These are phyloP conservation scores for Trichophaea hybrida DNA, from an alignment of 2,329 filamentous ascomycete species.

Conservation along the genomic window DNA sequence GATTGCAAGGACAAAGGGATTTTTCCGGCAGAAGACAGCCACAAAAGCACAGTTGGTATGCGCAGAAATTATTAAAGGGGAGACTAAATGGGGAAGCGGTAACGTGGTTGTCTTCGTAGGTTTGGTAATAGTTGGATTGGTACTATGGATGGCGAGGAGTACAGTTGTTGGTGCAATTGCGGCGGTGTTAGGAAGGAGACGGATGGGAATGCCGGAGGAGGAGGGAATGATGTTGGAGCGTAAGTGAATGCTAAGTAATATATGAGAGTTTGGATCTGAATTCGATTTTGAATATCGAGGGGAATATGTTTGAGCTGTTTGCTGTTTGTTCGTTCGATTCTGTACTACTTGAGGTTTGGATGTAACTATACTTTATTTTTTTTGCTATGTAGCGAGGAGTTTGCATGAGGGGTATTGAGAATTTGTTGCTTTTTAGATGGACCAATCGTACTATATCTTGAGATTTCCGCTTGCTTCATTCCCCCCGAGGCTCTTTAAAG, in stretches of 20 bases:
- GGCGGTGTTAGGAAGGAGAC: constrained; percentile 10
- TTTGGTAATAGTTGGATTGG: constrained; percentile 3
- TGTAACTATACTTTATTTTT: not conserved
- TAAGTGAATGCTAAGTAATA: not conserved
- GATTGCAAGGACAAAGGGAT: constrained; percentile 2
- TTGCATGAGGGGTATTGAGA: no score
- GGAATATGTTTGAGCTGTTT: not conserved
- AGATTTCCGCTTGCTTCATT: not conserved
- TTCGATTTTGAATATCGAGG: not conserved
- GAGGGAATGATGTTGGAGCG: constrained; percentile 5
- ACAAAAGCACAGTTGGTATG: constrained; percentile 11
- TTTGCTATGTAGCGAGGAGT: not conserved
- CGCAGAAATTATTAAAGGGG: not conserved
- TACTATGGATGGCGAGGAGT: constrained; percentile 9
- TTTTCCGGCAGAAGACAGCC: not conserved
- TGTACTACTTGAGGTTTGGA: not conserved
- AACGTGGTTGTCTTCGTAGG: not conserved
- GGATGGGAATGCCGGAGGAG: constrained; percentile 12
- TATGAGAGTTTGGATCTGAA: not conserved
- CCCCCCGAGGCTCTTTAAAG: not conserved
- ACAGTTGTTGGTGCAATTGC: constrained; percentile 10
- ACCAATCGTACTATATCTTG: not conserved
- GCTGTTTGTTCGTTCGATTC: not conserved
- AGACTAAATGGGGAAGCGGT: not conserved
- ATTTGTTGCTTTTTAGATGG: no score